Conservation (phyloP, 768 basidiomycete species). For the Termitomyces sp. region DNA sequence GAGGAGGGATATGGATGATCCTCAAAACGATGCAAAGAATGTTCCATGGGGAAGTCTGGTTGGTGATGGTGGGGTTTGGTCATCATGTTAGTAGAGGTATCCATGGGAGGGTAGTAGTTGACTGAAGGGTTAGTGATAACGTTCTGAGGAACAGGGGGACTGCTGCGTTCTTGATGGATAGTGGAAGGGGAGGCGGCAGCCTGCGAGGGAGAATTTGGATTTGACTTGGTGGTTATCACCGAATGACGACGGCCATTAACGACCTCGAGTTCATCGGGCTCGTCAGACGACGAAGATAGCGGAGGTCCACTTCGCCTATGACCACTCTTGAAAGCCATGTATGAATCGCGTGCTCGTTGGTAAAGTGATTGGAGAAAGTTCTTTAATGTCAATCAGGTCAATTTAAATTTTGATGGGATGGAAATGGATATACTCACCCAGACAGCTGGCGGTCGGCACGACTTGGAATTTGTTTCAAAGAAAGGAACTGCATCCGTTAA, state of each 20-base stretch:
- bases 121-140: slow-evolving; percentile 18
- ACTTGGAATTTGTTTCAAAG: slow-evolving; percentile 38
- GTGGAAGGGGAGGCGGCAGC: slow-evolving; percentile 16
- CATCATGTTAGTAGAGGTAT: slow-evolving; percentile 11
- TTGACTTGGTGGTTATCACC: slow-evolving; percentile 27
- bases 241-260: slow-evolving; percentile 31
- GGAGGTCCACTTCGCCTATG: slow-evolving; percentile 2
- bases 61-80: not conserved
- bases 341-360: slow-evolving; percentile 30
- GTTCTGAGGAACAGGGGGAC: not conserved
- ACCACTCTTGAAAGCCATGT: slow-evolving; percentile 24
- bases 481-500: slow-evolving; percentile 34
- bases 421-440: slow-evolving; percentile 23
- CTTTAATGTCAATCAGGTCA: slow-evolving; percentile 16
- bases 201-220: slow-evolving; percentile 25
- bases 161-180: slow-evolving; percentile 18
- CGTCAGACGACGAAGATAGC: slow-evolving; percentile 12
- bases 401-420: not conserved
- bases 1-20: slow-evolving; percentile 10
- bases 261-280: slow-evolving; percentile 34
- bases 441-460: slow-evolving; percentile 32
- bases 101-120: slow-evolving; percentile 21
- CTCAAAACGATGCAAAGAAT: slow-evolving; percentile 8
- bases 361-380: slow-evolving; percentile 33
- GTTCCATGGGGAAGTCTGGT: slow-evolving; percentile 11